Evolutionary conservation across 2,329 filamentous ascomycete genomes (phyloP), one percentile per base, ranked within the genome.

Genomic region (Neofusicoccum cordaticola): DNA sequence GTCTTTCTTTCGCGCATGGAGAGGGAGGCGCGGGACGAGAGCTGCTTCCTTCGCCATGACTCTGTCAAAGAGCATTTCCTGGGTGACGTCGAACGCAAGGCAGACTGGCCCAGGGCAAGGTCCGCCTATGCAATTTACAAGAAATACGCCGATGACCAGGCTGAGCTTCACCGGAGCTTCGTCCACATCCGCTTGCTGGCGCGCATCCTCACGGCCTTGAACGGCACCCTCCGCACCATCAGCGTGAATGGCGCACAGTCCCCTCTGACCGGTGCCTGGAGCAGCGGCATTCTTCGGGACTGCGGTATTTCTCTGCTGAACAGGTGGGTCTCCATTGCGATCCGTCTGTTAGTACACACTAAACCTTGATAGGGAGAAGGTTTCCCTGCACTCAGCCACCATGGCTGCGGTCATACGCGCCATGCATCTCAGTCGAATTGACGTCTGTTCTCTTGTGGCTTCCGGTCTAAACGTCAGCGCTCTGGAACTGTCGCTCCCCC

Each of bases 101-200:
- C 44, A 2, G 45, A 42, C n/a, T 62, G 31, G 27, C 58, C 58
- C 6, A 50, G 39, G 7, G 58, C 58, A 3, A 62, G 37, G 45
- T 35, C 58, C 8, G 58, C 58, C 12, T 35, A 62, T 19, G n/a
- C n/a, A 13, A 22, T 37, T n/a, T 62, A 62, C 19, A 50, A 51
- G 45, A 44, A 34, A 13, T 27, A 51, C 35, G 12, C 27, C 17
- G 35, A 41, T 5, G 35, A 62, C 5, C 58, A 62, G 42, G 15
- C 34, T 19, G 27, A 51, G 19, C 42, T 62, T n/a, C 51, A 41
- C 34, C n/a, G 31, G 19, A 27, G 12, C 15, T 62, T 62, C 42
- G n/a, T 35, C 22, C 58, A 62, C 7, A 19, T 62, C n/a, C 45
- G 35, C 37, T n/a, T 62, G 58, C 34, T 62, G 44, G 58, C 58